Base-by-base conservation (phyloP, 2,329 filamentous ascomycete species). In the Aspergillus pseudotamarii region DNA sequence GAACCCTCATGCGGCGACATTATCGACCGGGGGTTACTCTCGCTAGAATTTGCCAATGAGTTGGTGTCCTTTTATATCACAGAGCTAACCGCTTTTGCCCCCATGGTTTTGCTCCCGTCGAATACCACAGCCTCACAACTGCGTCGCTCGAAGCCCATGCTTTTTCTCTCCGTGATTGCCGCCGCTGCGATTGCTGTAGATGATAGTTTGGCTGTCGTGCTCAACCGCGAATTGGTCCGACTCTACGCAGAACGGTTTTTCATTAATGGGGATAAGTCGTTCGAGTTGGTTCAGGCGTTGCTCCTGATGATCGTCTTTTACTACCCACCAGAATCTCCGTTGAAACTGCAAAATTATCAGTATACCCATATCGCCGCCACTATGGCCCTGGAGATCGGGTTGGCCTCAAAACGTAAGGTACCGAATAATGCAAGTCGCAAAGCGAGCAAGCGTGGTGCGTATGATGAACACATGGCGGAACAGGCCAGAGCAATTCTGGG, bases 111-210 rank as follows among this genome's bases (percentile, higher is more conserved):
- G 8, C 61, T 77, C 41, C 71, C 74, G 2, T 28, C 65, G 9
- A 68, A 64, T 45, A 75, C 73, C 38, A 75, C 74, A 0, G 73
- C 74, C 19, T 64, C 68, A 12, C 73, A 73, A 23, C 58, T 77
- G 57, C 73, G 75, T 58, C 68, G 68, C 23, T 68, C 71, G 43
- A 89, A 86, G 71, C 91, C 91, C 1, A 82, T 86, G 2, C 80
- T 93, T 10, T 93, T 93, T 71, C 81, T 91, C n/a, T 83, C 90
- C 34, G 81, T 93, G 69, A 86, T 93, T 77, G 86, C 89, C 0
- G 88, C 86, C 10, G 85, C 89, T 6, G 84, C 88, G 5, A 86
- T 86, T 11, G 85, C 89, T 66, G 80, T 82, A 23, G 28, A 80
- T 85, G 61, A 70, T 6, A 72, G 75, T 3, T 68, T 85, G 5